These are phyloP conservation scores for Termitomyces heimii DNA, from an alignment of 768 basidiomycete species.

Conservation along the genomic window DNA sequence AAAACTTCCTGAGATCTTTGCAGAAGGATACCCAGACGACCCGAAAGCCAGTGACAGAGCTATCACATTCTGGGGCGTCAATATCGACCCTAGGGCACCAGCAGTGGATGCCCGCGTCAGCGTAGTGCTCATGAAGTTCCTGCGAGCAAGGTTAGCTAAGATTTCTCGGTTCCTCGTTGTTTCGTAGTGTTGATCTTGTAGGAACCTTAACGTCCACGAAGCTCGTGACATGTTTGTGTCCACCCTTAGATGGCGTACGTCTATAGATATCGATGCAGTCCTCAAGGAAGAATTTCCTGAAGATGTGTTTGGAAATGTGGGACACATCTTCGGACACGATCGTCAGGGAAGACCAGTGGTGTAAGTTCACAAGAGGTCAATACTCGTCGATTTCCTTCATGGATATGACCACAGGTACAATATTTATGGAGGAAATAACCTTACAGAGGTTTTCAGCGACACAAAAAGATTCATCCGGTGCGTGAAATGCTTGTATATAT, in stretches of 20 bases:
- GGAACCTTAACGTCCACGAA: slow-evolving; percentile 46
- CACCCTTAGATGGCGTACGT: slow-evolving; percentile 67
- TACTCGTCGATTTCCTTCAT: not conserved
- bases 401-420: slow-evolving; percentile 52
- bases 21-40: slow-evolving; percentile 56
- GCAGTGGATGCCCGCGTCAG: slow-evolving; percentile 55
- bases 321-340: slow-evolving; percentile 62
- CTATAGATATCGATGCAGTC: slow-evolving; percentile 55
- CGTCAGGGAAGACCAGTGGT: slow-evolving; percentile 64
- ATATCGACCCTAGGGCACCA: slow-evolving; percentile 51
- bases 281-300: slow-evolving; percentile 56
- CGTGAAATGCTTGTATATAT: not conserved
- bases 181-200: slow-evolving; percentile 12
- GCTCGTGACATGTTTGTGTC: slow-evolving; percentile 63
- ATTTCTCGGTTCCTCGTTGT: not conserved
- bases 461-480: slow-evolving; percentile 72
- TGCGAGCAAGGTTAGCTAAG: slow-evolving; percentile 58
- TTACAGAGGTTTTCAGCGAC: slow-evolving; percentile 73
- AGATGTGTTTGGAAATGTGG: slow-evolving; percentile 59
- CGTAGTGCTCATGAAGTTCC: slow-evolving; percentile 77
- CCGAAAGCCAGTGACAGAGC: slow-evolving; percentile 42
- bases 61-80: slow-evolving; percentile 67
- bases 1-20: slow-evolving; percentile 47
- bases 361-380: slow-evolving; percentile 32
- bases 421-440: slow-evolving; percentile 65